phyloP scores from a whole-genome alignment of 2,329 filamentous ascomycete species.

The Dactylellina haptotyla region DNA sequence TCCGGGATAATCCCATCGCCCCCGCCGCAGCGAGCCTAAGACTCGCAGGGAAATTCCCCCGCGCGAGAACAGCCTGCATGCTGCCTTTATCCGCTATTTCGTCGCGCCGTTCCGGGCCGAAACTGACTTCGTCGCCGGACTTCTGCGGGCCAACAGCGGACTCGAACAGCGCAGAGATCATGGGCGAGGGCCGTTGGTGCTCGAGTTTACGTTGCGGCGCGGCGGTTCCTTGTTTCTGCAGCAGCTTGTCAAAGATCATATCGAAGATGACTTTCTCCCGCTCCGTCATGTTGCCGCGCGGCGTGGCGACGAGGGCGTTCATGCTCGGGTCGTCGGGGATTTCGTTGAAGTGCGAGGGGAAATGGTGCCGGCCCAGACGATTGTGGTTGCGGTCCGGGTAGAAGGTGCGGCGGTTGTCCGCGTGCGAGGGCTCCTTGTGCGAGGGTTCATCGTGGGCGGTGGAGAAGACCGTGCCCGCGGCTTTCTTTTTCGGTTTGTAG shows the following conservation, averaged over 20 bases:
- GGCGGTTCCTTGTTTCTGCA: constrained; percentile 12
- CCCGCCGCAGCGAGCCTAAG: constrained; percentile 56
- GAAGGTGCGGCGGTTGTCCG: neutral
- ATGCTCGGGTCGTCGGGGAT: constrained; percentile 24
- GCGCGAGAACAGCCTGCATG: constrained; percentile 54
- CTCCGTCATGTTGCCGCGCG: constrained; percentile 33
- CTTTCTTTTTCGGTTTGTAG: neutral
- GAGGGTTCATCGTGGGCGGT: neutral
- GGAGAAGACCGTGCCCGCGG: neutral
- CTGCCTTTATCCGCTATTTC: constrained; percentile 37
- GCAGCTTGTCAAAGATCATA: constrained; percentile 35
- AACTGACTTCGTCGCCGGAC: constrained; percentile 52
- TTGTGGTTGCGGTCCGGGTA: neutral
- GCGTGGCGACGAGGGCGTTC: neutral
- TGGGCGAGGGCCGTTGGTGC: constrained; percentile 32
- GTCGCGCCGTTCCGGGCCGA: constrained; percentile 53
- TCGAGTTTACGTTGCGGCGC: constrained; percentile 10
- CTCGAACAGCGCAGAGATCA: constrained; percentile 56
- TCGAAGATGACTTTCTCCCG: constrained; percentile 47
- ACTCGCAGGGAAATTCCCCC: constrained; percentile 54
- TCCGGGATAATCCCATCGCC: constrained; percentile 52
- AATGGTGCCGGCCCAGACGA: neutral
- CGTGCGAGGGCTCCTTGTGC: neutral
- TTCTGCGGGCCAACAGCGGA: constrained; percentile 56
- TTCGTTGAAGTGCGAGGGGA: neutral